These are phyloP conservation scores for Bacterosira constricta DNA, from an alignment of 108 stramenopile genomes.

Conservation along the genomic window DNA sequence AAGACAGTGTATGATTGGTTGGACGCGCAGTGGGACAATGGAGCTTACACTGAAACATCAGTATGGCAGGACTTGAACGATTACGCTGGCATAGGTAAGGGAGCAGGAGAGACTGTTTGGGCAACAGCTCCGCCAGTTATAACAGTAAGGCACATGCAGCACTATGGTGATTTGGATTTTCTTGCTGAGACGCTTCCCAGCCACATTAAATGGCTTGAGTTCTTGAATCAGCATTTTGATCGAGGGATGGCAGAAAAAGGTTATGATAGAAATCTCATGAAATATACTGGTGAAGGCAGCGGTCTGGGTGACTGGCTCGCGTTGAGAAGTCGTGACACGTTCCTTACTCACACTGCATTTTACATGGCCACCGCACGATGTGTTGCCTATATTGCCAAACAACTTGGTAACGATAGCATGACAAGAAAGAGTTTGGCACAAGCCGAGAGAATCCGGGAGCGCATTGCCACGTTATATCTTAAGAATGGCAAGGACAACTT, in stretches of 20 bases:
- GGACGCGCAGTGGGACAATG: conserved; percentile 52
- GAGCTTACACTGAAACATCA: conserved; percentile 48
- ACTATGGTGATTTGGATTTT: conserved; percentile 38
- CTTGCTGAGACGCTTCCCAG: conserved; percentile 4
- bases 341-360: conserved; percentile 40
- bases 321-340: conserved; percentile 28
- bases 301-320: conserved; percentile 63
- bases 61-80: conserved; percentile 47
- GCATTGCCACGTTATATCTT: conserved; percentile 24
- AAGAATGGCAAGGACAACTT: conserved; percentile 43
- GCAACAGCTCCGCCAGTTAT: conserved; percentile 43
- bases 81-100: conserved; percentile 39
- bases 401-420: conserved; percentile 4
- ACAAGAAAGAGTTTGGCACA: conserved; percentile 6
- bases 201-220: conserved; percentile 34
- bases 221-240: conserved; percentile 35
- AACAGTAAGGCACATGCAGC: conserved; percentile 44
- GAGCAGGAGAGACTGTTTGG: conserved; percentile 48
- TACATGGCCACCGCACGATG: conserved; percentile 42
- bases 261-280: conserved; percentile 31
- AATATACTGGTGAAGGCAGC: conserved; percentile 15
- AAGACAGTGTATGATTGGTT: conserved; percentile 51
- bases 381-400: conserved; percentile 34
- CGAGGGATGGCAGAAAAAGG: conserved; percentile 24
- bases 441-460: conserved; percentile 12